Conservation (phyloP, 2,329 filamentous ascomycete genomes). For the Aspergillus proliferans region DNA sequence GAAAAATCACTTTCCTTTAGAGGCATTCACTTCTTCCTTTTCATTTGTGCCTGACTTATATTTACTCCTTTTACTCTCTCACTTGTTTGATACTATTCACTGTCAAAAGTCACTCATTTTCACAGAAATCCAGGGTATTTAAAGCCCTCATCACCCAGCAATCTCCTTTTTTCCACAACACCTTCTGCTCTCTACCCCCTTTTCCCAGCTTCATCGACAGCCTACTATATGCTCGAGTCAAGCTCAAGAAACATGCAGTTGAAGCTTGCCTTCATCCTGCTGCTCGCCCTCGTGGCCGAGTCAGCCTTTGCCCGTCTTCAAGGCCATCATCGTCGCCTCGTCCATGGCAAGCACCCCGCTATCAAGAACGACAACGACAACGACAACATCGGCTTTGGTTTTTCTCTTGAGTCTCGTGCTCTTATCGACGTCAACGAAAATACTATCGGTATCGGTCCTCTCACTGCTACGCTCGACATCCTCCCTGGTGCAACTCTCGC, state of each 20-base stretch:
- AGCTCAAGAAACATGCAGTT: not conserved
- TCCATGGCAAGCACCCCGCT: slow-evolving; percentile 9
- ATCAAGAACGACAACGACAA: not conserved
- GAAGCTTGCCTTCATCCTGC: slow-evolving; percentile 3
- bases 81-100: not conserved
- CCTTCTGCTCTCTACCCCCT: not conserved
- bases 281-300: slow-evolving; percentile 20
- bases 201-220: not conserved
- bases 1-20: no score
- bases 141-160: not conserved
- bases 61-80: not conserved
- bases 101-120: not conserved
- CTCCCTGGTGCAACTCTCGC: not conserved
- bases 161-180: not conserved
- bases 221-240: not conserved
- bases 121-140: not conserved
- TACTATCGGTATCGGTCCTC: not conserved
- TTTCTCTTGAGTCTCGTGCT: not conserved
- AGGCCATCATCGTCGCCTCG: slow-evolving; percentile 21
- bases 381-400: no score
- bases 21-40: no score
- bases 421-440: not conserved
- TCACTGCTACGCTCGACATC: not conserved
- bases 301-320: slow-evolving; percentile 21
- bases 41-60: not conserved